Base-by-base conservation (phyloP, 1,284 basidiomycete species). In the Boletus semigastroideus region DNA sequence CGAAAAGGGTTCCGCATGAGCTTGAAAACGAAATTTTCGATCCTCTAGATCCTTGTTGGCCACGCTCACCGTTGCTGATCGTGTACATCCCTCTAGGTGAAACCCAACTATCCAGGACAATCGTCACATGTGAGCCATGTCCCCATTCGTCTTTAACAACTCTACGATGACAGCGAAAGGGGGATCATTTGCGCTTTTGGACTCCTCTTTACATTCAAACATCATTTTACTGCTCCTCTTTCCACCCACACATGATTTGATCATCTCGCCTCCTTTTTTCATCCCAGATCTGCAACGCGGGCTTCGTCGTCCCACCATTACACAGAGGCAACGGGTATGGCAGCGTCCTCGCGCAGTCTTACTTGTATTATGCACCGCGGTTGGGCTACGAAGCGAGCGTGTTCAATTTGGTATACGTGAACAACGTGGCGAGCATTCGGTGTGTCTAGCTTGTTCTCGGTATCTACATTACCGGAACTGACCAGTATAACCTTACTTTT, bases 361-460 rank as follows among this genome's bases (percentile, higher is more conserved):
- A 85, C 72, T 74, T 96, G 12, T 73, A 90, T 65, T 94, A 92
- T 61, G 95, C 82, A 1, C 94, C 92, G 0, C 73, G 72, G 33
- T 72, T 92, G 25, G 88, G 94, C 10, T 98, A 95, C 74, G 78
- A 84, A 60, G 91, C 83, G 0, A 93, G 89, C 61, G 91, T 98
- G 16, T 98, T 97, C 78, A 98, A 98, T 67, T 79, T 98, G 42
- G 94, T 97, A 33, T 98, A 91, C 71, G 83, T 85, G 36, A 93
- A 87, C 73, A 92, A 91, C 70, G 68, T 75, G 40, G 86, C 87
- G 13, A 88, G 84, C 50, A 71, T 90, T 53, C 80, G 75, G 86
- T 85, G 53, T 60, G 75, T 25, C 17, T 19, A 17, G 9, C 36
- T 37, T n/a, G n/a, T 5, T 34, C 16, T 37, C 2, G 14, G 17